These are phyloP conservation scores for Termitomyces sp. DNA, from an alignment of 768 basidiomycete genomes.

Conservation along the genomic window DNA sequence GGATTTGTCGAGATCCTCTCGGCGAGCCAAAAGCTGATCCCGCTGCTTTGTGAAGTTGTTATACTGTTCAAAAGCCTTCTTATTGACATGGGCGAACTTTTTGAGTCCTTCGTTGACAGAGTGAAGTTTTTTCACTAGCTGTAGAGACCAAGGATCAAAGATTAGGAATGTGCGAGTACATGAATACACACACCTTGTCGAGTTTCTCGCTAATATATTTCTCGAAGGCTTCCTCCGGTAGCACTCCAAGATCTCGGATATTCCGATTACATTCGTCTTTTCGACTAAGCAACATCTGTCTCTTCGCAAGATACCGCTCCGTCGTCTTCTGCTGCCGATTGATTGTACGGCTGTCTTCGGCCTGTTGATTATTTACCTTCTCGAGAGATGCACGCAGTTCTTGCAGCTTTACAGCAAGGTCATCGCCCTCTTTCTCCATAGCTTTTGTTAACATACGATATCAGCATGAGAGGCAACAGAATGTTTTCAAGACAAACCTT, in stretches of 20 bases:
- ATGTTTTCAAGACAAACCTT: constrained; percentile 38
- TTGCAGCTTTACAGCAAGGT: constrained; percentile 58
- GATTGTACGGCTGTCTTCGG: constrained; percentile 83
- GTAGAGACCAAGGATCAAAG: constrained; percentile 3
- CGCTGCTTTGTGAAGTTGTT: constrained; percentile 97
- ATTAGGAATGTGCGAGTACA: background rate
- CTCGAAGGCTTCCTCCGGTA: constrained; percentile 96
- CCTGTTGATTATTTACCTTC: constrained; percentile 73
- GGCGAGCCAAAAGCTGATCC: constrained; percentile 81
- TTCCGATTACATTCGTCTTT: constrained; percentile 95
- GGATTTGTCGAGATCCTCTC: constrained; percentile 89
- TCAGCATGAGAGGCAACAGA: background rate
- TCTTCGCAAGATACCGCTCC: constrained; percentile 91
- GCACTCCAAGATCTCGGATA: constrained; percentile 92
- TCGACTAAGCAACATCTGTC: constrained; percentile 76
- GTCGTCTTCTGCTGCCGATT: constrained; percentile 94
- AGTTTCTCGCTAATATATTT: constrained; percentile 88
- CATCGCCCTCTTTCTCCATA: constrained; percentile 72
- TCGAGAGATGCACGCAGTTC: constrained; percentile 67
- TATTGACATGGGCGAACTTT: constrained; percentile 98
- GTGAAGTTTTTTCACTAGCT: constrained; percentile 95
- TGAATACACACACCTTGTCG: constrained; percentile 69
- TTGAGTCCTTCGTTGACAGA: constrained; percentile 89
- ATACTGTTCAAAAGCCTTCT: constrained; percentile 99
- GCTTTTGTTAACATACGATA: constrained; percentile 33